Evolutionary conservation across 306 rosid species (phyloP).

Genomic region (Cucumis melo): DNA sequence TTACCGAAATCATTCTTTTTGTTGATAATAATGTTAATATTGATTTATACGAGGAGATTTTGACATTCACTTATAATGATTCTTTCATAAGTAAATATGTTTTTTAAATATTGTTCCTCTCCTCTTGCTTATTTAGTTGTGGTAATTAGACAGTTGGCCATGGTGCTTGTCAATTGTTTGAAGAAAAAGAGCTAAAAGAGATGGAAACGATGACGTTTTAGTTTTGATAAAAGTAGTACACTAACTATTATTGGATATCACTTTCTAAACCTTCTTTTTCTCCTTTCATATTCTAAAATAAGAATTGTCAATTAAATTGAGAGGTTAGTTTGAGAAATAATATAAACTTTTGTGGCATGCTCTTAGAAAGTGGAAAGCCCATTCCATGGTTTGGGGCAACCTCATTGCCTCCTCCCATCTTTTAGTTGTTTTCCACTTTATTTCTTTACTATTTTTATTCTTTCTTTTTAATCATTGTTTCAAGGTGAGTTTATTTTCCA

Average conservation of each 20-base stretch:
- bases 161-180: no score
- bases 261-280: not conserved
- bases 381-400: not conserved
- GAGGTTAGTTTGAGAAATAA: not conserved
- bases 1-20: no score
- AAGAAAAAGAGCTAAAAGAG: no score
- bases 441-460: not conserved
- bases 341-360: slow-evolving; percentile 1
- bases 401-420: not conserved
- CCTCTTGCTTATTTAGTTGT: no score
- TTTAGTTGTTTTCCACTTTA: not conserved
- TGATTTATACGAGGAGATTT: no score
- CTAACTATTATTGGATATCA: not conserved
- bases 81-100: no score
- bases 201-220: not conserved
- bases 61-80: no score
- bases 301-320: not conserved
- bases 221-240: not conserved
- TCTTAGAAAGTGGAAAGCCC: not conserved
- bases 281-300: not conserved
- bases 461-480: not conserved
- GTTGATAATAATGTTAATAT: no score
- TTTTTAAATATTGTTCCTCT: no score
- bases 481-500: not conserved
- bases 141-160: no score